A percentile compares a stretch with the other conserved stretches of the same genome.
phyloP scores from a whole-genome alignment of 1,139 yeast species.

The Sugiyamaella grinbergsii region DNA sequence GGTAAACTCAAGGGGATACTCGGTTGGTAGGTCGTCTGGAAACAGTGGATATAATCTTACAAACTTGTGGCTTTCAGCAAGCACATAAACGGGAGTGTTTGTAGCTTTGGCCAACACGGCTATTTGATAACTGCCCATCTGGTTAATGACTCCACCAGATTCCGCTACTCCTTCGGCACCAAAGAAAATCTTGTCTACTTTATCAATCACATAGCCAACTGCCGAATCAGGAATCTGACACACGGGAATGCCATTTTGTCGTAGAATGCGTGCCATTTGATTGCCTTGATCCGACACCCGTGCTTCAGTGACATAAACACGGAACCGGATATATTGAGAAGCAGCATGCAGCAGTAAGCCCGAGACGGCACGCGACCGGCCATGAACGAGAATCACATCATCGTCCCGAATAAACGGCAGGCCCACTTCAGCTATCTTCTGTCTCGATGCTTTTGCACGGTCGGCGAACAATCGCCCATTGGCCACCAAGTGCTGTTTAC shows the following conservation, averaged over 20 bases:
- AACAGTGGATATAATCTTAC: constrained; percentile 94
- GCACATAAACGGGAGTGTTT: constrained; percentile 91
- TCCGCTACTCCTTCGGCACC: constrained; percentile 99
- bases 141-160: constrained; percentile 96
- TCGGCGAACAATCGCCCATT: constrained; percentile 91
- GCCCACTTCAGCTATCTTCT: constrained; percentile 85
- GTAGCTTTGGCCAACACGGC: constrained; percentile 91
- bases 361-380: constrained; percentile 87
- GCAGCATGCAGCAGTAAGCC: constrained; percentile 77
- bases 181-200: constrained; percentile 87
- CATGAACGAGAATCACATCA: constrained; percentile 85
- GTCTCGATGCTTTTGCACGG: constrained; percentile 88
- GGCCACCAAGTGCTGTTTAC: constrained; percentile 82
- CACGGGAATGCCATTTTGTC: constrained; percentile 84
- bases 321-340: constrained; percentile 71
- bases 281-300: constrained; percentile 83
- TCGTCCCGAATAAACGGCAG: constrained; percentile 89
- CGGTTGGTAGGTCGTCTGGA: constrained; percentile 85
- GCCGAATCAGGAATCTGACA: constrained; percentile 90
- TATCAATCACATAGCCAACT: constrained; percentile 89
- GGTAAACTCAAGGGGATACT: constrained; percentile 44
- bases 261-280: constrained; percentile 68
- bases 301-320: constrained; percentile 91
- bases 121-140: constrained; percentile 92
- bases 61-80: constrained; percentile 91